Conservation (phyloP, 345 rosid species). For the Citrus hindsii region DNA sequence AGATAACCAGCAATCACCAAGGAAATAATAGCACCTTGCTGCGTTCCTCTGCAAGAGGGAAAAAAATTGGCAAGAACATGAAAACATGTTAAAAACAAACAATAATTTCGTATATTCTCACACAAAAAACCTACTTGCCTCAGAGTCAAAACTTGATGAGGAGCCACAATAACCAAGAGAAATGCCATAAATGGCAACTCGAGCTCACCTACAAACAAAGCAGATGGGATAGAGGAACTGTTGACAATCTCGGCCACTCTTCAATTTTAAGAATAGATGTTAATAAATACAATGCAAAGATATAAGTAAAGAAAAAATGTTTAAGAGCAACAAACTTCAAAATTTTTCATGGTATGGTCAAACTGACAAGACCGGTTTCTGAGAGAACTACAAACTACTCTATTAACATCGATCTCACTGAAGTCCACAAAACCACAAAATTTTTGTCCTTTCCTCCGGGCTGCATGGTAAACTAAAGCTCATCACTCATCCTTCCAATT, state of each 20-base stretch:
- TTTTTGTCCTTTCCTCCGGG: not conserved
- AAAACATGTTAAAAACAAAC: slow-evolving; percentile 6
- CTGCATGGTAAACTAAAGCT: not conserved
- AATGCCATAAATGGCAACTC: slow-evolving; percentile 79
- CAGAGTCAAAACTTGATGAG: slow-evolving; percentile 52
- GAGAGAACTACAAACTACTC: not conserved
- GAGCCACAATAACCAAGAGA: slow-evolving; percentile 71
- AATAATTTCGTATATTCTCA: not conserved
- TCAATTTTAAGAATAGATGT: not conserved
- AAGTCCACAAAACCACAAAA: not conserved
- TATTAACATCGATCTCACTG: not conserved
- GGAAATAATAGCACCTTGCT: slow-evolving; percentile 62
- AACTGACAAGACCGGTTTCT: not conserved
- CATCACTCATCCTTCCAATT: not conserved
- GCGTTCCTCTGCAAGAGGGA: slow-evolving; percentile 57
- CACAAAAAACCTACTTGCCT: slow-evolving; percentile 42
- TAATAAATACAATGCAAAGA: not conserved
- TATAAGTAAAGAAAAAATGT: not conserved
- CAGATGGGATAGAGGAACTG: not conserved
- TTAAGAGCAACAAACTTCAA: not conserved
- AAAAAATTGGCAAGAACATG: not conserved
- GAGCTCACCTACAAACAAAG: slow-evolving; percentile 60
- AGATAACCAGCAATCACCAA: slow-evolving; percentile 58
- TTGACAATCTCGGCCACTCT: not conserved
- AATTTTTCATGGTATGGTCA: not conserved